Base-by-base conservation (phyloP, 768 basidiomycete species). In the Dentipellis fragilis region DNA sequence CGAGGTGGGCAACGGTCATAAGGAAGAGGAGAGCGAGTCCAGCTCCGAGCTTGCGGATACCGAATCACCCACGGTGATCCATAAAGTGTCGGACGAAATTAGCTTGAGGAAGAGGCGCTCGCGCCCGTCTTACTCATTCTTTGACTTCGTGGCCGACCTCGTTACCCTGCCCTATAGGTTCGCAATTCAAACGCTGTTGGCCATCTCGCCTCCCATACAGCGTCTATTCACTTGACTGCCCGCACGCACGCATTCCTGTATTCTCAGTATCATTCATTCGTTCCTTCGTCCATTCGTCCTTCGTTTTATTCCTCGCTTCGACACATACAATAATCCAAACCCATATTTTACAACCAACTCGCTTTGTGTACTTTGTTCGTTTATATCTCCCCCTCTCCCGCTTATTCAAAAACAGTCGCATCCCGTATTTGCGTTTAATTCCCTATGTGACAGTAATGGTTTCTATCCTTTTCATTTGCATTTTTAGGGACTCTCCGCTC, bases 141-240 rank as follows among this genome's bases (percentile, higher is more conserved):
- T 49, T 10, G 54, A 57, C 19, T 14, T 53, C 5, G 52, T 54
- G 3, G 47, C 56, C 3, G 36, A 61, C 29, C 8, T 61, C 22
- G 58, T 63, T 12, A 57, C 58, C 37, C 34, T 63, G 34, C 62
- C 62, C 3, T 63, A 63, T 50, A 54, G 56, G 21, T 42, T 59
- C 45, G 57, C 62, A 16, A 51, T 59, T 16, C 40, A 39, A 17
- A 57, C 62, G 12, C 55, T 63, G 19, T 14, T 57, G 21, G 54
- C 60, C 16, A 46, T 61, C 14, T 57, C 60, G n/a, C 59, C 62
- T 14, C 62, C 62, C 19, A 47, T 63, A 17, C 54, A 42, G 37
- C 58, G 54, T 50, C 49, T 60, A 42, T 57, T 57, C 37, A 16
- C 42, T 19, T 45, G 42, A 45, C 29, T 29, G 29, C 29, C 29